Evolutionary conservation across 106 monocot genomes (phyloP), one percentile per base, ranked within the genome.

Genomic region (Vanilla planifolia): DNA sequence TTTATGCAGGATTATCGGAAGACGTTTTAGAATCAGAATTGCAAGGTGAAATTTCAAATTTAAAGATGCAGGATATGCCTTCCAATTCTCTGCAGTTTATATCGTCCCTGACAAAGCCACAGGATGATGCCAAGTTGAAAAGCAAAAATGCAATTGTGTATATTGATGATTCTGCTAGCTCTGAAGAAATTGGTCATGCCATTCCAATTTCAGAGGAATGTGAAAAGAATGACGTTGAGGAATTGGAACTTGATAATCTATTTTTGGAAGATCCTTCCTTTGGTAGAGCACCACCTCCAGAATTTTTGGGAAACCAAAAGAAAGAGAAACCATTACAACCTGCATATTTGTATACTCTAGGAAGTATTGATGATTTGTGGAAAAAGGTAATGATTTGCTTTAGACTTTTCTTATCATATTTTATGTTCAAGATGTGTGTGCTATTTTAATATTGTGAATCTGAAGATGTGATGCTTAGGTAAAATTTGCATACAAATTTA

Each of bases 221-320:
- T 48, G 71, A 63, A 47, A 66, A 75, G 61, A 67, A 74, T 13
- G 77, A 80, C 27, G 85, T 45, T 34, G 85, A 70, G 34, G 86
- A 74, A 60, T 41, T 92, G 41, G 88, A 91, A 65, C 81, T 98
- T 68, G 85, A 77, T 75, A 71, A 78, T 76, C 63, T 92, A 30
- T 98, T 92, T 77, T 70, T 61, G 59, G 98, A 98, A 63, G 85
- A 85, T 48, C 44, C 70, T 64, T 73, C 73, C 65, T 62, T 75
- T 6, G 24, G 33, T 43, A 79, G 7, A 65, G 40, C 51, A 65
- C 55, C 71, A 43, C 43, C 78, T 45, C 22, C 79, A 43, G 77
- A 77, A 60, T 30, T 53, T 13, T 32, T 68, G 61, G 88, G 73
- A 33, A 59, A 66, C 21, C 58, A 73, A 64, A 80, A 81, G 60